Conservation (phyloP, 2,329 filamentous ascomycete species). For the Lachnellula arida region DNA sequence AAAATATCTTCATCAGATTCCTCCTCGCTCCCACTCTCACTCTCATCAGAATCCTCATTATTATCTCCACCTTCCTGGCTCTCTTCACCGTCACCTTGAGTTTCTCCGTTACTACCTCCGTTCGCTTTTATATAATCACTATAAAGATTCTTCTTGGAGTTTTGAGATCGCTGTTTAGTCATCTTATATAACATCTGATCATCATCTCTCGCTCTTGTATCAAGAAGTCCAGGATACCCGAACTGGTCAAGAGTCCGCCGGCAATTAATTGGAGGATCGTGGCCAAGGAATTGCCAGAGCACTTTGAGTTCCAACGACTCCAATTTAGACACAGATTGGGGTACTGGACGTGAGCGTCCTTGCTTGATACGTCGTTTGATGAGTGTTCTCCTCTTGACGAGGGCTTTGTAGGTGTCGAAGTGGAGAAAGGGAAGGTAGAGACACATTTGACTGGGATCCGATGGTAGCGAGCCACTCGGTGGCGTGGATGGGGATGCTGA, state of each 20-base stretch:
- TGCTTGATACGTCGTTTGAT: slow-evolving; percentile 7
- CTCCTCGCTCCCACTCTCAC: slow-evolving; percentile 1
- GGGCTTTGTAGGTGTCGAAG: slow-evolving; percentile 7
- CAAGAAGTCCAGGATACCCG: slow-evolving; percentile 10
- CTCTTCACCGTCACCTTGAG: background rate
- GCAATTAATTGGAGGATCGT: slow-evolving; percentile 12
- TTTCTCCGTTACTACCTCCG: background rate
- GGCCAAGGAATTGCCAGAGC: slow-evolving; percentile 12
- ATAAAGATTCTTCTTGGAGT: background rate
- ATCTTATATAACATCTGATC: slow-evolving; percentile 11
- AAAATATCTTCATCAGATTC: slow-evolving; percentile 4
- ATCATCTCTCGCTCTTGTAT: slow-evolving; percentile 6
- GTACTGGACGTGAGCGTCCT: slow-evolving; percentile 8
- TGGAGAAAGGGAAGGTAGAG: slow-evolving; percentile 8
- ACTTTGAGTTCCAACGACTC: slow-evolving; percentile 8
- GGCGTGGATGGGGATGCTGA: background rate
- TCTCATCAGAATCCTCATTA: background rate
- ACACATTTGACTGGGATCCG: slow-evolving; percentile 1
- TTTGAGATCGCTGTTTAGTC: slow-evolving; percentile 1
- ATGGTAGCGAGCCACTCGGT: background rate
- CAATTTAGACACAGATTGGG: slow-evolving; percentile 4
- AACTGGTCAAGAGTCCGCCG: slow-evolving; percentile 12
- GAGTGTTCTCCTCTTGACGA: slow-evolving; percentile 3
- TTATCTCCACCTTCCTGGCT: background rate
- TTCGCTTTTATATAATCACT: background rate